These are phyloP conservation scores for Alternaria sp. DNA, from an alignment of 2,329 filamentous ascomycete genomes.

Conservation along the genomic window DNA sequence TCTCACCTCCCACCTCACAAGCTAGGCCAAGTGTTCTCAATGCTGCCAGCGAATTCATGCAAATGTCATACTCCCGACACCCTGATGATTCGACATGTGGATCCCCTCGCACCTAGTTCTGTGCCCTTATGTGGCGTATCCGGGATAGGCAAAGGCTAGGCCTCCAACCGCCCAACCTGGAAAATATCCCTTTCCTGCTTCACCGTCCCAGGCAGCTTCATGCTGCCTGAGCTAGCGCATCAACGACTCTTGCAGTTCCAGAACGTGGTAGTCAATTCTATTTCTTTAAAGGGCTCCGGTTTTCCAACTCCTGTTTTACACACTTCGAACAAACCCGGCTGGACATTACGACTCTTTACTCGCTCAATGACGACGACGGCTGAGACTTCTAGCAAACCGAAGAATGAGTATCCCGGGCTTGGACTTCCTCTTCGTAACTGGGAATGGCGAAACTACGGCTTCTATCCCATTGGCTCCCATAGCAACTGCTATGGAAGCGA, in stretches of 20 bases:
- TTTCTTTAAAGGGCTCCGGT: neutral
- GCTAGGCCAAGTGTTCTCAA: neutral
- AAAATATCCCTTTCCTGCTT: neutral
- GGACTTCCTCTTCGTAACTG: conserved; percentile 26
- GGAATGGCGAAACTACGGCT: neutral
- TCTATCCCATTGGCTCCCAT: conserved; percentile 31
- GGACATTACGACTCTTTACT: neutral
- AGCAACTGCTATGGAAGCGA: conserved; percentile 3
- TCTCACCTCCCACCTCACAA: neutral
- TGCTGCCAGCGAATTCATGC: neutral
- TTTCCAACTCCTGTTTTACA: neutral
- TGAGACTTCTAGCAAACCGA: neutral
- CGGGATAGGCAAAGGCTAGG: conserved; percentile 1
- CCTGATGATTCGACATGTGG: neutral
- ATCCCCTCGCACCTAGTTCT: neutral
- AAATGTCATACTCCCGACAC: neutral
- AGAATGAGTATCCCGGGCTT: conserved; percentile 28
- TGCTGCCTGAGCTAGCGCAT: neutral
- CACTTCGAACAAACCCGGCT: too few species aligned
- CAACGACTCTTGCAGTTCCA: neutral
- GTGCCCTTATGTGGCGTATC: neutral
- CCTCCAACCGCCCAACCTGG: neutral
- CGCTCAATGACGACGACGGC: neutral
- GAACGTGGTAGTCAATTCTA: too few species aligned
- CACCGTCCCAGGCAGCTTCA: neutral